These are phyloP conservation scores for Fusarium stilboides DNA, from an alignment of 2,329 filamentous ascomycete species.

Conservation along the genomic window DNA sequence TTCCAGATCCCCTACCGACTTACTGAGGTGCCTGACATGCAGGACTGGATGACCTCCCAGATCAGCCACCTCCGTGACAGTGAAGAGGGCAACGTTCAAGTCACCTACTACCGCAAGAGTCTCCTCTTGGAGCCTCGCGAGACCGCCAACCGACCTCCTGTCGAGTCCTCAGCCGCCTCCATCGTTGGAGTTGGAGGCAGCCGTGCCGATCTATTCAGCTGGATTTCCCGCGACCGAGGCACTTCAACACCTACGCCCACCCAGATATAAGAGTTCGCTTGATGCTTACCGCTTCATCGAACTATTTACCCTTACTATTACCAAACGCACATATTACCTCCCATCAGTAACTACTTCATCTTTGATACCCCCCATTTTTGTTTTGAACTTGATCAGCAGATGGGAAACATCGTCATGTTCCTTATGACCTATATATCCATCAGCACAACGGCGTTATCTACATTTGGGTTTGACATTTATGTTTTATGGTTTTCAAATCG, in stretches of 20 bases:
- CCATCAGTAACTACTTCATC: conserved; percentile 53
- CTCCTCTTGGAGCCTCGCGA: conserved; percentile 86
- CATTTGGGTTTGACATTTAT: conserved; percentile 45
- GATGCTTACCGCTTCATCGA: conserved; percentile 6
- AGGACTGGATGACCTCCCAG: conserved; percentile 91
- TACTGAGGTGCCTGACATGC: conserved; percentile 86
- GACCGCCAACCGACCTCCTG: conserved; percentile 53
- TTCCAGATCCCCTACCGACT: conserved; percentile 96
- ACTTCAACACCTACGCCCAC: conserved; percentile 51
- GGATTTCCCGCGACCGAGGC: conserved; percentile 65
- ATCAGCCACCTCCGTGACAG: conserved; percentile 80
- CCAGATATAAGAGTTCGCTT: conserved; percentile 41
- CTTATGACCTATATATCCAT: conserved; percentile 52
- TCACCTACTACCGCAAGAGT: conserved; percentile 83
- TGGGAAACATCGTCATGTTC: conserved; percentile 50
- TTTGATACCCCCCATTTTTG: conserved; percentile 57
- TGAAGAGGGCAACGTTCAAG: conserved; percentile 70
- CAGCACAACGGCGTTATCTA: conserved; percentile 51
- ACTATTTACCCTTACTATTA: conserved; percentile 37
- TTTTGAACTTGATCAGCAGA: conserved; percentile 47
- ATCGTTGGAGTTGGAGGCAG: conserved; percentile 50
- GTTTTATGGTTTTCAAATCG: conserved; percentile 44
- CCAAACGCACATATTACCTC: conserved; percentile 50
- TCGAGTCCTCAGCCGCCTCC: conserved; percentile 54
- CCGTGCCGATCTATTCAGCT: conserved; percentile 63